Base-by-base conservation (phyloP, 169 alveolate species). In the Eimeria maxima region DNA sequence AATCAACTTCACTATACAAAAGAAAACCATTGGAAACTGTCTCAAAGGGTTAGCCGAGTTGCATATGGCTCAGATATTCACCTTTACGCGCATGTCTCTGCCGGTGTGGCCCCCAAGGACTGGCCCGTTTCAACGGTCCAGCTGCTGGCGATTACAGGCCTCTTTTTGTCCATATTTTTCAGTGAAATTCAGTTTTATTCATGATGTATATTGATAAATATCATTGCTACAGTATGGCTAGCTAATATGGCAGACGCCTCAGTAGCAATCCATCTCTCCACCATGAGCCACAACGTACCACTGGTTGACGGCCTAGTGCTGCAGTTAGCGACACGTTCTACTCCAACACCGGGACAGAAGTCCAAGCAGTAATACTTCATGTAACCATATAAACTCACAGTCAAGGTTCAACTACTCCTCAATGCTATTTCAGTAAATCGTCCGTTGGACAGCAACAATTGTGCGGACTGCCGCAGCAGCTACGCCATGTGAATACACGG, bases 261-360 rank as follows among this genome's bases (percentile, higher is more conserved):
- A 4, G 8, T 11, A 45, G 44, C 88, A 45, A 2, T 29, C 53
- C 38, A 4, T 22, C 88, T 44, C 44, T 76, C 42, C 63, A 45
- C 53, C 63, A 55, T 74, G 86, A 44, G 38, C 86, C 86, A 18
- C 88, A 47, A 14, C 42, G 42, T 76, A 45, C 88, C 88, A 76
- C 44, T 76, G 88, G 88, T 76, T 76, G 88, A 22, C 50, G 81
- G 27, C 81, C 81, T 71, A 71, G 50, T 71, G 88, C 22, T 76
- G 88, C 44, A 24, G 65, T 76, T 45, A 76, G 67, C 67, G n/a
- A 22, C 29, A 33, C 42, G 29, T 14, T 27, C 45, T 24, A 38
- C 33, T 33, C 22, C 4, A 14, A 71, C 50, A 10, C n/a, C 10
- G 47, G 81, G 50, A 0, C 81, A 38, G 27, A 7, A 29, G 42